Conservation (phyloP, 1,284 basidiomycete species). For the Fomes fomentarius region DNA sequence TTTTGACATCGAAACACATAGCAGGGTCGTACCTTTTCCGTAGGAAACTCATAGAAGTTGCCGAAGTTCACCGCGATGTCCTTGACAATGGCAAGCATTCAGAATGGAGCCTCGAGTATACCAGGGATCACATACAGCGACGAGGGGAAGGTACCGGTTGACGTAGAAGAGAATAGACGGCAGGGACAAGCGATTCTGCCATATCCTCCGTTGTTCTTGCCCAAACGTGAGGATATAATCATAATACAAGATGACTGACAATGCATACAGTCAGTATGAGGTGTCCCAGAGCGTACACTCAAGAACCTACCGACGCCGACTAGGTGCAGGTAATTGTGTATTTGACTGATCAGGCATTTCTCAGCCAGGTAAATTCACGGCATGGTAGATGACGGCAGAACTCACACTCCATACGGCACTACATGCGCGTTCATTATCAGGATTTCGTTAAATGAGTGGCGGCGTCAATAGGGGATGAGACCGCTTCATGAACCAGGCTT, state of each 20-base stretch:
- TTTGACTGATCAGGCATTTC: no score
- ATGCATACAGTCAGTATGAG: not conserved
- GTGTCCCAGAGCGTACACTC: not conserved
- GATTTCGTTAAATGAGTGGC: constrained; percentile 7
- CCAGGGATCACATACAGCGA: constrained; percentile 24
- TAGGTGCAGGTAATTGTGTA: constrained; percentile 33
- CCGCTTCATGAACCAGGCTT: constrained; percentile 7
- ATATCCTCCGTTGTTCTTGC: constrained; percentile 30
- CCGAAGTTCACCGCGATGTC: constrained; percentile 32
- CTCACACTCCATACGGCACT: constrained; percentile 24
- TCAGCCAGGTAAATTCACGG: no score
- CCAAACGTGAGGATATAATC: constrained; percentile 33
- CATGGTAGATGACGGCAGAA: no score
- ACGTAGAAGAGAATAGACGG: constrained; percentile 28
- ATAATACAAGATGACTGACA: constrained; percentile 33
- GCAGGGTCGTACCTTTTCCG: constrained; percentile 19
- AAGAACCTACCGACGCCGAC: constrained; percentile 29
- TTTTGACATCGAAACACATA: not conserved
- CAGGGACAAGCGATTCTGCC: constrained; percentile 25
- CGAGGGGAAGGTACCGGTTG: constrained; percentile 35
- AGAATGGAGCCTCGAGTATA: not conserved
- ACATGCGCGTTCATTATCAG: constrained; percentile 18
- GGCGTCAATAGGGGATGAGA: not conserved
- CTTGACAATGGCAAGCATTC: constrained; percentile 11
- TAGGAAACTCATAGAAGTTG: constrained; percentile 29